These are phyloP conservation scores for Amborella trichopoda DNA, from an alignment of 164 flowering plant species.

Conservation along the genomic window DNA sequence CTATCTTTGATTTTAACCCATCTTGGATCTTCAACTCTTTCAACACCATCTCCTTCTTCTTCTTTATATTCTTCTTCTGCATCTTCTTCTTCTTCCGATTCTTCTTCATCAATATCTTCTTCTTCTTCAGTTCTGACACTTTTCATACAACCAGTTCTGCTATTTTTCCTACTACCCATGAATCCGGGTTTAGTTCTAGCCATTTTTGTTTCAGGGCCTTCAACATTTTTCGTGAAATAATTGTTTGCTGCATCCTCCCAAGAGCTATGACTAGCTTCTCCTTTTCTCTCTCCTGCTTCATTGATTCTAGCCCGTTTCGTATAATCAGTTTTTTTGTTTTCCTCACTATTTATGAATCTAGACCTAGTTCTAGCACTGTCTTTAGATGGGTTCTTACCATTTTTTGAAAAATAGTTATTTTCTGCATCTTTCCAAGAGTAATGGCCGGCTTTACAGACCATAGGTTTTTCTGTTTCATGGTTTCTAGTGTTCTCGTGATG, in stretches of 20 bases:
- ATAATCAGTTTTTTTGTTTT: no score
- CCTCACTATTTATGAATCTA: no score
- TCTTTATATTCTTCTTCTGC: slow-evolving; percentile 9
- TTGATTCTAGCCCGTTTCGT: no score
- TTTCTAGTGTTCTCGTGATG: slow-evolving; percentile 10
- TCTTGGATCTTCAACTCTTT: slow-evolving; percentile 43
- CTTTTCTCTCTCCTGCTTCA: slow-evolving; percentile 17
- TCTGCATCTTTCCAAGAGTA: slow-evolving; percentile 61
- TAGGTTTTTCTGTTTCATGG: background rate
- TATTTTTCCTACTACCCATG: slow-evolving; percentile 9
- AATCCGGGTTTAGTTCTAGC: background rate
- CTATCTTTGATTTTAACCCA: slow-evolving; percentile 51
- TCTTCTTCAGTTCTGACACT: background rate
- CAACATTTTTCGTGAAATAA: slow-evolving; percentile 15
- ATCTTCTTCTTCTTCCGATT: background rate
- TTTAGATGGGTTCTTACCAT: background rate
- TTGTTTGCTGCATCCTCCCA: slow-evolving; percentile 48
- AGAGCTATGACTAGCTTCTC: slow-evolving; percentile 22
- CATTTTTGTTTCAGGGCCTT: background rate
- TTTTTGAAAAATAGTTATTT: slow-evolving; percentile 16
- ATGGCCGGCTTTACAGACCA: slow-evolving; percentile 7
- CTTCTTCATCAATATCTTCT: slow-evolving; percentile 5
- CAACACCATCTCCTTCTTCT: slow-evolving; percentile 24
- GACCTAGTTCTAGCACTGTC: background rate
- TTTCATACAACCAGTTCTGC: background rate